Conservation (phyloP, 1,284 basidiomycete genomes). For the Moniliella sp. region DNA sequence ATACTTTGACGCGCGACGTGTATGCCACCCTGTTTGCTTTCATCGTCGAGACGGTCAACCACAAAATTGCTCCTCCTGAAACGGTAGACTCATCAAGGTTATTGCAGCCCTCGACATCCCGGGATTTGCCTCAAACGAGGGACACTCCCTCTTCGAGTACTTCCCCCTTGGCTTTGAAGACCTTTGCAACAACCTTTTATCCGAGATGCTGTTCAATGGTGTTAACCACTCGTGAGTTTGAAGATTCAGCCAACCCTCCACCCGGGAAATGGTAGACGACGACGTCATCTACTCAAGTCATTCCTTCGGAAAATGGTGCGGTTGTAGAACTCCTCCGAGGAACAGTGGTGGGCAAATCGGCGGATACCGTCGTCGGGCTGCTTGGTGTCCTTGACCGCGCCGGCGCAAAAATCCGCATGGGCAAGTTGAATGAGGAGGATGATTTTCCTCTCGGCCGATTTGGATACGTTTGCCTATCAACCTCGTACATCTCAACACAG, state of each 20-base stretch:
- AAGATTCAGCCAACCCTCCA: constrained; percentile 50
- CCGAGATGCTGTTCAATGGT: constrained; percentile 66
- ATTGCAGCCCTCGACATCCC: too few relatives aligned
- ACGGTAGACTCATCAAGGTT: too few relatives aligned
- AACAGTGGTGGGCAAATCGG: constrained; percentile 17
- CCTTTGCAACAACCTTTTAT: constrained; percentile 66
- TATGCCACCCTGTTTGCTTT: constrained; percentile 80
- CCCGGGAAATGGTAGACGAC: constrained; percentile 45
- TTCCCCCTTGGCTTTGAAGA: too few relatives aligned
- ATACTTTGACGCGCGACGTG: constrained; percentile 56
- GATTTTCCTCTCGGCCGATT: constrained; percentile 56
- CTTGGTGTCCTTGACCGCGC: constrained; percentile 55
- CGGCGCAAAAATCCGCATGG: constrained; percentile 50
- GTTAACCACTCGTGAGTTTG: constrained; percentile 50
- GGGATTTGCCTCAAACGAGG: too few relatives aligned
- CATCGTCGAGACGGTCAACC: constrained; percentile 70
- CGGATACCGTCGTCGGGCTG: constrained; percentile 53
- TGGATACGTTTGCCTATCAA: constrained; percentile 54
- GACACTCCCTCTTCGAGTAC: too few relatives aligned
- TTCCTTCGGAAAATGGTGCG: constrained; percentile 50
- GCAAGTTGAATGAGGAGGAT: constrained; percentile 45
- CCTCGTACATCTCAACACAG: constrained; percentile 43
- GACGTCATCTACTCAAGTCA: constrained; percentile 48
- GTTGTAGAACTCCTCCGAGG: constrained; percentile 72
- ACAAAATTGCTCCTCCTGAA: constrained; percentile 41